Conservation (phyloP, 306 rosid species). For the Cucurbita argyrosperma region DNA sequence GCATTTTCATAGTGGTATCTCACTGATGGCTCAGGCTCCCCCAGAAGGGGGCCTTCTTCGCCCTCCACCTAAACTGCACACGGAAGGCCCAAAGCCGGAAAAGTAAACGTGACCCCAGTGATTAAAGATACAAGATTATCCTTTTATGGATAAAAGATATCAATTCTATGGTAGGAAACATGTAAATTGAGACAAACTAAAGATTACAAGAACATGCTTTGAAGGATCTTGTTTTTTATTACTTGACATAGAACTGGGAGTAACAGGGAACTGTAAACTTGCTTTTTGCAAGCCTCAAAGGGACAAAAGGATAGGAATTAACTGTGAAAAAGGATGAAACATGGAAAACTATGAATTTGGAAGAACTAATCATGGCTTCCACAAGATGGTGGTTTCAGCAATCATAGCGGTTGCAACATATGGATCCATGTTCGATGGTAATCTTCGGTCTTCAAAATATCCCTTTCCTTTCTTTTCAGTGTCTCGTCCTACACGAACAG, state of each 20-base stretch:
- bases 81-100: too few species aligned
- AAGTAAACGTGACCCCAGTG: too few species aligned
- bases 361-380: constrained; percentile 38
- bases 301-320: background rate
- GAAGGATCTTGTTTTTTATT: background rate
- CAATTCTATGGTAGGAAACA: too few species aligned
- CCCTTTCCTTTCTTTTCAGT: constrained; percentile 86
- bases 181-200: too few species aligned
- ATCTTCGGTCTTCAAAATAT: constrained; percentile 88
- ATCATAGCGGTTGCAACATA: constrained; percentile 85
- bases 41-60: too few species aligned
- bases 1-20: too few species aligned
- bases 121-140: too few species aligned
- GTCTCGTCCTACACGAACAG: constrained; percentile 87
- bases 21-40: too few species aligned
- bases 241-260: background rate
- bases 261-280: background rate
- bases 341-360: background rate
- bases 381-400: constrained; percentile 77
- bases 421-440: constrained; percentile 98
- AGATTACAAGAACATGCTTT: too few species aligned
- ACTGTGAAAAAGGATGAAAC: background rate
- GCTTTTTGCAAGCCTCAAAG: background rate
- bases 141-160: too few species aligned
- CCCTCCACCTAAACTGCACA: too few species aligned